phyloP scores from a whole-genome alignment of 2,329 filamentous ascomycete genomes.

The Sarocladiaceae sp. region DNA sequence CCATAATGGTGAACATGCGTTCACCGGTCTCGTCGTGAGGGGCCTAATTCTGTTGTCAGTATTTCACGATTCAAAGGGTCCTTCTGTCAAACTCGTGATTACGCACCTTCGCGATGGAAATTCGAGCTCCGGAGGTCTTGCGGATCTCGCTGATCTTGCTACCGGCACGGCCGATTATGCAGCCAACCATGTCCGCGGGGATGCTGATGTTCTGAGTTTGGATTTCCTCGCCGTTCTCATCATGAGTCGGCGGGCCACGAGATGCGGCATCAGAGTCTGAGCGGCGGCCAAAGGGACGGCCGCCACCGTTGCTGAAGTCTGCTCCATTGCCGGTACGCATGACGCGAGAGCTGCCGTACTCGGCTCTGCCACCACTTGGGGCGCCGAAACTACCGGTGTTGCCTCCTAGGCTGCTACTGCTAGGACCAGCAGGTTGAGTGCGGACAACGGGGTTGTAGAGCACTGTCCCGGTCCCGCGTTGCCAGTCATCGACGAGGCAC shows the following conservation, averaged over 20 bases:
- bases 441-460: conserved; percentile 96
- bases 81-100: not conserved
- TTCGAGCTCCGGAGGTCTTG: conserved; percentile 91
- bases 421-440: conserved; percentile 60
- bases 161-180: conserved; percentile 93
- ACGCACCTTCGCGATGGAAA: conserved; percentile 86
- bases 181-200: conserved; percentile 98
- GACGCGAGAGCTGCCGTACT: conserved; percentile 64
- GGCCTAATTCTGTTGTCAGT: conserved; percentile 43
- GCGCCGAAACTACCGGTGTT: conserved; percentile 22
- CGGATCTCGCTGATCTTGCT: conserved; percentile 99
- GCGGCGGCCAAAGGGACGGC: conserved; percentile 69
- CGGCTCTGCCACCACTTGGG: conserved; percentile 33
- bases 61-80: too few relatives aligned
- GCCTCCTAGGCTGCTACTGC: conserved; percentile 30
- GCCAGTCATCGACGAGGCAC: conserved; percentile 96
- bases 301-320: conserved; percentile 81
- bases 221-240: conserved; percentile 95
- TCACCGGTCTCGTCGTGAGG: conserved; percentile 97
- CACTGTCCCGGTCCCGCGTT: conserved; percentile 93
- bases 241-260: conserved; percentile 81
- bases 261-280: conserved; percentile 77
- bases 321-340: conserved; percentile 96
- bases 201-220: conserved; percentile 99
- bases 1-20: conserved; percentile 99